phyloP scores from a whole-genome alignment of 495 filamentous ascomycete species.

The Aspergillus affinis region DNA sequence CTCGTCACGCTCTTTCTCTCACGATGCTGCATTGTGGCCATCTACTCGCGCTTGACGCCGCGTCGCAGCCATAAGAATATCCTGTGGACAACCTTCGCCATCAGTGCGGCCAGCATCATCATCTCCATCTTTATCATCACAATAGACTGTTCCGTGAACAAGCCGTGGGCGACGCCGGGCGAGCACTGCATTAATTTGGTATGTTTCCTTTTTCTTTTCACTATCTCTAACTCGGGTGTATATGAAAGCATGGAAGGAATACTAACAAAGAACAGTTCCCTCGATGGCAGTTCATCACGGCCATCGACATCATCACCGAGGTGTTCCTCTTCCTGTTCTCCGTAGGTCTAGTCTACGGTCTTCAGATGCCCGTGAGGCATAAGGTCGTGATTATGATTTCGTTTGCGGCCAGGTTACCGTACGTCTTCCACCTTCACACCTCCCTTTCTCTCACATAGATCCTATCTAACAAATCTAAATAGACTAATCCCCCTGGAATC shows the following conservation, averaged over 20 bases:
- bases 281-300: slow-evolving; percentile 32
- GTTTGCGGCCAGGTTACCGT: slow-evolving; percentile 35
- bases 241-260: neutral
- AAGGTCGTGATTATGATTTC: slow-evolving; percentile 34
- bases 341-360: slow-evolving; percentile 26
- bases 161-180: slow-evolving; percentile 28
- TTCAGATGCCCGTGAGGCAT: slow-evolving; percentile 24
- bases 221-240: too few species aligned
- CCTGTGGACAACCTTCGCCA: slow-evolving; percentile 17
- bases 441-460: neutral
- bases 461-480: neutral
- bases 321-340: slow-evolving; percentile 26
- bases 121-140: slow-evolving; percentile 22
- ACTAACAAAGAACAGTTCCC: slow-evolving; percentile 20
- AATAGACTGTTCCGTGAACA: slow-evolving; percentile 25
- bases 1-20: slow-evolving; percentile 30
- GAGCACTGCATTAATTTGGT: slow-evolving; percentile 28
- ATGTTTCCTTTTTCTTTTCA: neutral
- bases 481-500: slow-evolving; percentile 26
- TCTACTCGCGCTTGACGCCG: slow-evolving; percentile 35
- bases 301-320: slow-evolving; percentile 34
- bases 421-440: slow-evolving; percentile 8
- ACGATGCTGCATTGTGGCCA: slow-evolving; percentile 31
- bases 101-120: slow-evolving; percentile 19
- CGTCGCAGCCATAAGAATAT: slow-evolving; percentile 25